These are phyloP conservation scores for Sphaerulina vaccinii DNA, from an alignment of 2,329 filamentous ascomycete species.

Conservation along the genomic window DNA sequence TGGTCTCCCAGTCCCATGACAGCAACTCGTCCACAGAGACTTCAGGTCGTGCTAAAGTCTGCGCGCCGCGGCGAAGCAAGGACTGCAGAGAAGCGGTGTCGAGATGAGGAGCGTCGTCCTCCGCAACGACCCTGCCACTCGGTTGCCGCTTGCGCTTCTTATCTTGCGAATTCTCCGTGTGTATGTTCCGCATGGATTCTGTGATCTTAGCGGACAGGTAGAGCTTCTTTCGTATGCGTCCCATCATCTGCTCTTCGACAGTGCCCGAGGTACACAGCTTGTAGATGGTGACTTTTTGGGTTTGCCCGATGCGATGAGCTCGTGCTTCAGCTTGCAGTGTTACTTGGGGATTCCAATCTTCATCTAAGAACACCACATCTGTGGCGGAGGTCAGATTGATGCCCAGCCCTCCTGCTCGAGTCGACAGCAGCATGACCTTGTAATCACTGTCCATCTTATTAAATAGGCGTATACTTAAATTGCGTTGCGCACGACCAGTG, in stretches of 20 bases:
- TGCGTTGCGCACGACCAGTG: constrained; percentile 51
- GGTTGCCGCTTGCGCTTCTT: constrained; percentile 36
- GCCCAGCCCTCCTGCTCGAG: constrained; percentile 55
- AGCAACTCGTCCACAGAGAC: constrained; percentile 58
- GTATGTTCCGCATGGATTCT: constrained; percentile 57
- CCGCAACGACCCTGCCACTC: constrained; percentile 37
- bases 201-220: constrained; percentile 62
- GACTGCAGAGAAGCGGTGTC: constrained; percentile 54
- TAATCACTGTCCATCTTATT: constrained; percentile 48
- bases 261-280: constrained; percentile 58
- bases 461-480: constrained; percentile 55
- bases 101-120: constrained; percentile 54
- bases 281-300: constrained; percentile 54
- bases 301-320: constrained; percentile 57
- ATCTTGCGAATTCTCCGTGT: constrained; percentile 38
- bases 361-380: constrained; percentile 58
- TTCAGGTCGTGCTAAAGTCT: constrained; percentile 53
- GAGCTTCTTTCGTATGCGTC: constrained; percentile 60
- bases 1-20: constrained; percentile 57
- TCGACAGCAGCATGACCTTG: constrained; percentile 57
- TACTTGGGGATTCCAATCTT: constrained; percentile 57
- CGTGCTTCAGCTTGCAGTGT: constrained; percentile 56
- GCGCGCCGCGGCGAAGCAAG: constrained; percentile 55
- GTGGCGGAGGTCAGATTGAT: constrained; percentile 56
- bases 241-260: constrained; percentile 59